These are phyloP conservation scores for Zarea fungicola DNA, from an alignment of 2,329 filamentous ascomycete species.

Conservation along the genomic window DNA sequence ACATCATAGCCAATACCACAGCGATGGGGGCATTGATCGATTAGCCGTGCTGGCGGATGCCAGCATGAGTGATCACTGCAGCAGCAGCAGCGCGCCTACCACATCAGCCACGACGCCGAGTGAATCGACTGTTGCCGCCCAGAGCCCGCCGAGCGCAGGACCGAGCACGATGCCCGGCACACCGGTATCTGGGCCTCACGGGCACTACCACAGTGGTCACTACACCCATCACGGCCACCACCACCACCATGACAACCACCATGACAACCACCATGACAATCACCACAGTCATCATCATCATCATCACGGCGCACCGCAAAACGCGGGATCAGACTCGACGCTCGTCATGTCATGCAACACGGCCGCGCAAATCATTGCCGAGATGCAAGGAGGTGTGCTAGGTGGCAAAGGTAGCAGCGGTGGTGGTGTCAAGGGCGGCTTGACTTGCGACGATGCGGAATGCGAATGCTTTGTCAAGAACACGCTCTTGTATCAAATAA, in stretches of 20 bases:
- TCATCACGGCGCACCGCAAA: not conserved
- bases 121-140: conserved; percentile 1
- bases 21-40: conserved; percentile 22
- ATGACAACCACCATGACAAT: not conserved
- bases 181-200: conserved; percentile 6
- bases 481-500: conserved; percentile 14
- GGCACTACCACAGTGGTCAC: conserved; percentile 1
- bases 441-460: conserved; percentile 24
- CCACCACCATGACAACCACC: not conserved
- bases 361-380: conserved; percentile 33
- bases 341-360: conserved; percentile 31
- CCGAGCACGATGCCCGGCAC: conserved; percentile 12
- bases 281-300: not conserved
- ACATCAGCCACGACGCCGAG: conserved; percentile 4
- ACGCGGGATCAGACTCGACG: conserved; percentile 17
- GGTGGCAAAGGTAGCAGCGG: conserved; percentile 12
- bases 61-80: conserved; percentile 27
- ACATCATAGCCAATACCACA: conserved; percentile 4
- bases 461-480: conserved; percentile 17
- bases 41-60: conserved; percentile 35
- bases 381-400: conserved; percentile 32
- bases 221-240: not conserved
- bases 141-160: conserved; percentile 10
- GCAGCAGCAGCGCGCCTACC: conserved; percentile 10
- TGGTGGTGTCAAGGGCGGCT: conserved; percentile 19